phyloP scores from a whole-genome alignment of 2,329 filamentous ascomycete species.

The Arthroderma sp. region DNA sequence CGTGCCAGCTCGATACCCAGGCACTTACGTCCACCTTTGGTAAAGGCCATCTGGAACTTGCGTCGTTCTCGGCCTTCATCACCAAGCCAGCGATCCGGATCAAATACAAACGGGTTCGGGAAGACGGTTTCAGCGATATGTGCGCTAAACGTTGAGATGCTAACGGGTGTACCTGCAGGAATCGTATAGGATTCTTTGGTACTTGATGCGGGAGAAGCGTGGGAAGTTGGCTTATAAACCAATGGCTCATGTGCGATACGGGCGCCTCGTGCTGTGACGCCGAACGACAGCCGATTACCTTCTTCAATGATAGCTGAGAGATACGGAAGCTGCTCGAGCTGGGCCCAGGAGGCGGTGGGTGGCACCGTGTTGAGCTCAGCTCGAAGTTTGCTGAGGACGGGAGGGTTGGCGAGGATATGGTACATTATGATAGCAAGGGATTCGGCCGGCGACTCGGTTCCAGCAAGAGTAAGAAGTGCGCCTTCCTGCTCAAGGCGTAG shows the following conservation, averaged over 20 bases:
- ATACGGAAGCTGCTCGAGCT: slow-evolving; percentile 18
- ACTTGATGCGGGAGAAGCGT: not conserved
- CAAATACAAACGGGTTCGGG: slow-evolving; percentile 13
- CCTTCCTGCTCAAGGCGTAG: slow-evolving; percentile 17
- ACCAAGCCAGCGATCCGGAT: slow-evolving; percentile 15
- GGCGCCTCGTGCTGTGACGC: slow-evolving; percentile 18
- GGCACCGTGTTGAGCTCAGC: slow-evolving; percentile 11
- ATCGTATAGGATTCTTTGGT: slow-evolving; percentile 6
- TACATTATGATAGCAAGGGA: slow-evolving; percentile 14
- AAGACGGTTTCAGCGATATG: slow-evolving; percentile 15
- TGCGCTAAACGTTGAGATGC: slow-evolving; percentile 12
- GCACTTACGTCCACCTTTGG: slow-evolving; percentile 13
- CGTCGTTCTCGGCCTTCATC: slow-evolving; percentile 10
- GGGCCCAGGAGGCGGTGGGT: slow-evolving; percentile 10
- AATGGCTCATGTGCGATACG: slow-evolving; percentile 5
- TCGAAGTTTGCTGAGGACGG: slow-evolving; percentile 6
- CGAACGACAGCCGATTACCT: slow-evolving; percentile 27
- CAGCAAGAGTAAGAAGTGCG: slow-evolving; percentile 15
- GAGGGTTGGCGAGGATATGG: slow-evolving; percentile 14
- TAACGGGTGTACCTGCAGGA: slow-evolving; percentile 12
- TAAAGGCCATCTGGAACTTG: slow-evolving; percentile 15
- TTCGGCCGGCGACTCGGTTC: slow-evolving; percentile 14
- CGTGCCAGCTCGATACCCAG: slow-evolving; percentile 13
- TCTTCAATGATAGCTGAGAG: slow-evolving; percentile 19
- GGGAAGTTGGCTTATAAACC: not conserved